Conservation (phyloP, 768 basidiomycete species). For the Paxillus ammoniavirescens region DNA sequence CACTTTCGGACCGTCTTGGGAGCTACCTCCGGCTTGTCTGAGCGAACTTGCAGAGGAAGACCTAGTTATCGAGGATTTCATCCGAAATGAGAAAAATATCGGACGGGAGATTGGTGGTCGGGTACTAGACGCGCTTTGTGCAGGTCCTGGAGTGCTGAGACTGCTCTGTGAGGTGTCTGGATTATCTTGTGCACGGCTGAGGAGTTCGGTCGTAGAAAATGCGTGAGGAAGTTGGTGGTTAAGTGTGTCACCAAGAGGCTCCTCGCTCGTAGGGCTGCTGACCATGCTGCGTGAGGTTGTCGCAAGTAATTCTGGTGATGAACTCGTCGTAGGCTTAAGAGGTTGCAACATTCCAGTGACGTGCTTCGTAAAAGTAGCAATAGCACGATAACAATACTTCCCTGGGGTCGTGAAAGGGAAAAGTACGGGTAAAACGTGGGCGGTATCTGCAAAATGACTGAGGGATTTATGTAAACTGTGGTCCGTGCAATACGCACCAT, state of each 20-base stretch:
- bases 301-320: constrained; percentile 9
- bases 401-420: constrained; percentile 77
- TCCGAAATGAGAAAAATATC: constrained; percentile 13
- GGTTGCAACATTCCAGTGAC: constrained; percentile 49
- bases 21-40: background rate
- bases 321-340: constrained; percentile 7
- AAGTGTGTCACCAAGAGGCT: background rate
- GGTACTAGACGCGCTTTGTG: background rate
- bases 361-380: constrained; percentile 67
- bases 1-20: constrained; percentile 16
- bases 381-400: constrained; percentile 77
- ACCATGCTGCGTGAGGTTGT: background rate
- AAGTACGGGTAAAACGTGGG: constrained; percentile 70
- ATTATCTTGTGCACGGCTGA: background rate
- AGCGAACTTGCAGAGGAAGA: constrained; percentile 15
- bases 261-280: constrained; percentile 6
- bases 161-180: background rate
- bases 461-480: constrained; percentile 15
- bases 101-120: constrained; percentile 13
- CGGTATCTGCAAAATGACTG: constrained; percentile 46
- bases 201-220: constrained; percentile 7
- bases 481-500: constrained; percentile 47
- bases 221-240: constrained; percentile 1
- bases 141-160: background rate
- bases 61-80: constrained; percentile 15